Conservation (phyloP, 2,329 filamentous ascomycete genomes). For the Sarocladium brachiariae region DNA sequence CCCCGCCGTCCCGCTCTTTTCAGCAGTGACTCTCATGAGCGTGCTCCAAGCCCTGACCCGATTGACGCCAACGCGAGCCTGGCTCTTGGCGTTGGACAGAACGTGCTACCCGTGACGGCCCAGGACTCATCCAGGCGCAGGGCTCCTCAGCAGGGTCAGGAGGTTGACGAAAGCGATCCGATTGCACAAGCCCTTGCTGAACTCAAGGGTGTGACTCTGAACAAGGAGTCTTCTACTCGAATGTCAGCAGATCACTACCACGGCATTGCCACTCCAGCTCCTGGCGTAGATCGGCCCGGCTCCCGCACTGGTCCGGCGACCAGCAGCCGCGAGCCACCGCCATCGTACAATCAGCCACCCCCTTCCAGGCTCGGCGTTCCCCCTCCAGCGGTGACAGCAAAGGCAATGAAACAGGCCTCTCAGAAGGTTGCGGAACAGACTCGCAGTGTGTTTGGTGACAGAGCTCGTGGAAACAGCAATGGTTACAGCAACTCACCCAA, state of each 20-base stretch:
- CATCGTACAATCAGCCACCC: conserved; percentile 64
- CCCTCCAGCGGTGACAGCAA: conserved; percentile 84
- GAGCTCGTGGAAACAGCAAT: conserved; percentile 24
- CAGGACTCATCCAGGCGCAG: conserved; percentile 51
- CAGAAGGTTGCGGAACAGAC: conserved; percentile 82
- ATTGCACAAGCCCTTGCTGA: conserved; percentile 91
- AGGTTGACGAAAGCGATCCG: conserved; percentile 65
- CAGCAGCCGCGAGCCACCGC: conserved; percentile 70
- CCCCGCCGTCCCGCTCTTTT: conserved; percentile 34
- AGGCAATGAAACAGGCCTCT: conserved; percentile 91
- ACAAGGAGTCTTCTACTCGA: conserved; percentile 71
- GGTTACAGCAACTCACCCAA: conserved; percentile 25
- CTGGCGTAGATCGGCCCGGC: conserved; percentile 36
- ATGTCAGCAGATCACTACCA: conserved; percentile 94
- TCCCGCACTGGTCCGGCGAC: conserved; percentile 21
- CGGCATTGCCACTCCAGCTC: conserved; percentile 79
- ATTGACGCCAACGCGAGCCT: conserved; percentile 90
- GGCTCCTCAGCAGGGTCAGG: conserved; percentile 25
- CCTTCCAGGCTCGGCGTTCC: conserved; percentile 80
- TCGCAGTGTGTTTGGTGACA: conserved; percentile 63
- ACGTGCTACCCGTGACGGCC: conserved; percentile 87
- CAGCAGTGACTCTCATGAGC: conserved; percentile 29
- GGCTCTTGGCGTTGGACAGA: conserved; percentile 89
- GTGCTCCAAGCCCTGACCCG: conserved; percentile 65
- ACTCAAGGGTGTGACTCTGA: conserved; percentile 70